phyloP scores from a whole-genome alignment of 2,329 filamentous ascomycete species.

The Xylaria polymorpha region DNA sequence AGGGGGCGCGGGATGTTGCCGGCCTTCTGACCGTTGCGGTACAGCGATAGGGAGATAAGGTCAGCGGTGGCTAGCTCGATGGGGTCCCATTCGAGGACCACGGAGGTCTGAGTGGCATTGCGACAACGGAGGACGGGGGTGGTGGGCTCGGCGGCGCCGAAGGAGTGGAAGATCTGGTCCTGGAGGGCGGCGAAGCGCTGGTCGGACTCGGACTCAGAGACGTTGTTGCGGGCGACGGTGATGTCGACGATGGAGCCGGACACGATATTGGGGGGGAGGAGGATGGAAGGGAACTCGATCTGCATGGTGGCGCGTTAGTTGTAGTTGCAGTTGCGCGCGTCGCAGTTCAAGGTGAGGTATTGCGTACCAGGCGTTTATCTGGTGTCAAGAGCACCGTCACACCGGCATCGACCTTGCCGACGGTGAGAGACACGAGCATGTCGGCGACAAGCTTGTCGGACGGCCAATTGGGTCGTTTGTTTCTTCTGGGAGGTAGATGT shows the following conservation, averaged over 20 bases:
- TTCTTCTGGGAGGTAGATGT: neutral
- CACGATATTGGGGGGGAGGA: slow-evolving; percentile 93
- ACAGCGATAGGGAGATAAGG: slow-evolving; percentile 87
- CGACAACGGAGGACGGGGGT: slow-evolving; percentile 86
- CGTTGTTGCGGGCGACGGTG: slow-evolving; percentile 86
- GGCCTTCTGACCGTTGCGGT: slow-evolving; percentile 96
- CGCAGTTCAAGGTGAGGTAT: neutral
- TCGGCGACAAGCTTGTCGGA: slow-evolving; percentile 50
- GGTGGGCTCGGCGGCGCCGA: slow-evolving; percentile 82
- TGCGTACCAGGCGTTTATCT: slow-evolving; percentile 88
- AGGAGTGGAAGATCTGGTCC: slow-evolving; percentile 85
- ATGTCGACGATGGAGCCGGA: slow-evolving; percentile 99
- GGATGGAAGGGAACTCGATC: slow-evolving; percentile 99
- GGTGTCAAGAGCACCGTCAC: slow-evolving; percentile 96
- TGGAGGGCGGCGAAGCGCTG: slow-evolving; percentile 86
- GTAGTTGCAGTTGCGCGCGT: neutral
- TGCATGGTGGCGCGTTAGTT: slow-evolving; percentile 53
- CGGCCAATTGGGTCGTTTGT: neutral
- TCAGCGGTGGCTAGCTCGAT: slow-evolving; percentile 93
- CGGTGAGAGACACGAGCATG: slow-evolving; percentile 97
- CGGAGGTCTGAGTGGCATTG: slow-evolving; percentile 98
- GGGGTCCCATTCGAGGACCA: slow-evolving; percentile 98
- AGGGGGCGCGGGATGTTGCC: slow-evolving; percentile 90
- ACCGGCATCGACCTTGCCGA: slow-evolving; percentile 99
- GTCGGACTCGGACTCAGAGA: slow-evolving; percentile 79